These are phyloP conservation scores for Thermothielavioides terrestris DNA, from an alignment of 495 filamentous ascomycete genomes.

Conservation along the genomic window DNA sequence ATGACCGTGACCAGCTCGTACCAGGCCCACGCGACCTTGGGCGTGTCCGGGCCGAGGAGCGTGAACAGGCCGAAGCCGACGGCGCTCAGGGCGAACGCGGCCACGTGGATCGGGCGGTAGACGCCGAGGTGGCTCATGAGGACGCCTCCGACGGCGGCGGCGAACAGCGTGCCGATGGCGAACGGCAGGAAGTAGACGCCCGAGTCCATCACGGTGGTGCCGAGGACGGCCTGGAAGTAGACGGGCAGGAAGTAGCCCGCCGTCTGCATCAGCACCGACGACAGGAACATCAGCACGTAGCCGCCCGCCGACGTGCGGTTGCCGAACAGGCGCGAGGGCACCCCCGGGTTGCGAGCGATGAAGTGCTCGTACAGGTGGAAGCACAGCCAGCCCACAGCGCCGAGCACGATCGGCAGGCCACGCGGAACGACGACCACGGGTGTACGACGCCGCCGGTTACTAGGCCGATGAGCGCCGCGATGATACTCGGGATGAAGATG, in stretches of 20 bases:
- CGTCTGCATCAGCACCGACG: conserved; percentile 19
- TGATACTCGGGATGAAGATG: conserved; percentile 7
- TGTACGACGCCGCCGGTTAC: conserved; percentile 9
- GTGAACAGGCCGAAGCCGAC: conserved; percentile 35
- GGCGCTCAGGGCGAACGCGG: conserved; percentile 25
- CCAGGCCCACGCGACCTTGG: conserved; percentile 19
- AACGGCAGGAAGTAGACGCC: conserved; percentile 11
- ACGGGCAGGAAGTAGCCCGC: conserved; percentile 37
- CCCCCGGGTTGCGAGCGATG: conserved; percentile 19
- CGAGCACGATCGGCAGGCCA: conserved; percentile 23
- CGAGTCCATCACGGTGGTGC: conserved; percentile 23
- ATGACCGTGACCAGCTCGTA: conserved; percentile 16
- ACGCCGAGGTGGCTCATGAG: conserved; percentile 23
- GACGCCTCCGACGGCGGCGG: conserved; percentile 20
- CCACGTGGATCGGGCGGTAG: conserved; percentile 31
- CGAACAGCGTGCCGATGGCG: background rate
- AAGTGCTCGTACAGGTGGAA: conserved; percentile 19
- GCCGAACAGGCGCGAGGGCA: conserved; percentile 23
- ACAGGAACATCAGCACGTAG: conserved; percentile 17
- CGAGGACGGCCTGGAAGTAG: conserved; percentile 40
- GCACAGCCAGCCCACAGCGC: conserved; percentile 14
- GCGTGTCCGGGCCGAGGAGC: conserved; percentile 19
- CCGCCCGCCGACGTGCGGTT: conserved; percentile 22
- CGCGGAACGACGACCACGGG: conserved; percentile 24
- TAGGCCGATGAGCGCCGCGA: conserved; percentile 23